A percentile compares a stretch with the other conserved stretches of the same genome.
Evolutionary conservation across 805 yeast species (phyloP).

Genomic region (Candida bentonensis): DNA sequence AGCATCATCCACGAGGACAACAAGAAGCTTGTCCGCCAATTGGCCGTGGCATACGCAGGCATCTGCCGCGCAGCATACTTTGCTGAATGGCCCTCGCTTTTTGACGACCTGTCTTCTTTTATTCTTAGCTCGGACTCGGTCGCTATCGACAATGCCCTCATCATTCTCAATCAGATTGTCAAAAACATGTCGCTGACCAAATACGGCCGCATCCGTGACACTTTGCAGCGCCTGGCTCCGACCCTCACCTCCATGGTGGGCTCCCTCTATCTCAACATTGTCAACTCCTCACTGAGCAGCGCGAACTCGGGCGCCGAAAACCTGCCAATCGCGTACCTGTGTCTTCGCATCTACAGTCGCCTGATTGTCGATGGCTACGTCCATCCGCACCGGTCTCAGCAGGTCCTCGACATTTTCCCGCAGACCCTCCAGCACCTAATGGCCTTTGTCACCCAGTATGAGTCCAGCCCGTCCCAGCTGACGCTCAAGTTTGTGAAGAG

Average conservation of each 20-base stretch:
- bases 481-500: constrained; percentile 64
- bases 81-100: constrained; percentile 66
- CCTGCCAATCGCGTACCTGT: constrained; percentile 64
- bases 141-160: constrained; percentile 44
- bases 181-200: constrained; percentile 62
- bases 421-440: constrained; percentile 46
- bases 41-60: constrained; percentile 68
- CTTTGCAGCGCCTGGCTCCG: constrained; percentile 40
- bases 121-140: constrained; percentile 11
- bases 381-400: constrained; percentile 45
- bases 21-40: constrained; percentile 62
- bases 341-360: constrained; percentile 62
- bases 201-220: constrained; percentile 54
- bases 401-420: constrained; percentile 47
- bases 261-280: constrained; percentile 43
- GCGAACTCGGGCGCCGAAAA: constrained; percentile 8
- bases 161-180: constrained; percentile 62
- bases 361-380: constrained; percentile 66
- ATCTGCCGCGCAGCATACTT: constrained; percentile 83
- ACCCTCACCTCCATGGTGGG: constrained; percentile 36
- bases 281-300: constrained; percentile 21
- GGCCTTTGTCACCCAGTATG: constrained; percentile 39
- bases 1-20: constrained; percentile 52
- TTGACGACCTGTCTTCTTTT: constrained; percentile 36
- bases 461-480: constrained; percentile 22